Conservation (phyloP, 2,329 filamentous ascomycete species). For the Penicillium sp. region DNA sequence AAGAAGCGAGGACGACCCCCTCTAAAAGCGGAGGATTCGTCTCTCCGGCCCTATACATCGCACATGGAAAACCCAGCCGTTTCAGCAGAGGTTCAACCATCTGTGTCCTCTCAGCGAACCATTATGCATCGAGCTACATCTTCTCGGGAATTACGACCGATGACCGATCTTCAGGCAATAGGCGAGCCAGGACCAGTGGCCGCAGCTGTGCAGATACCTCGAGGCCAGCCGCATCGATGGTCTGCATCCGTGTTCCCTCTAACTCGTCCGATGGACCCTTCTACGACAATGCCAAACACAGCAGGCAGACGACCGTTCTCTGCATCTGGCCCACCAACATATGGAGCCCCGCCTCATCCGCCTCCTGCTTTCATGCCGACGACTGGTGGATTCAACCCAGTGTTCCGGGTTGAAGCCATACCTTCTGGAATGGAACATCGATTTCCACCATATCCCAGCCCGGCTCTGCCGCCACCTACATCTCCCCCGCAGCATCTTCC, state of each 20-base stretch:
- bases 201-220: slow-evolving; percentile 20
- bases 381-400: slow-evolving; percentile 26
- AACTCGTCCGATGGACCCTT: slow-evolving; percentile 26
- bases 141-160: slow-evolving; percentile 37
- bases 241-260: slow-evolving; percentile 29
- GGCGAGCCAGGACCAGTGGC: slow-evolving; percentile 15
- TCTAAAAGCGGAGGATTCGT: slow-evolving; percentile 41
- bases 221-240: slow-evolving; percentile 32
- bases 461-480: slow-evolving; percentile 27
- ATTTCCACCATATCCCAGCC: slow-evolving; percentile 27
- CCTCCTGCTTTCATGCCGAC: slow-evolving; percentile 26
- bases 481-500: slow-evolving; percentile 33
- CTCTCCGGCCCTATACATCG: slow-evolving; percentile 30
- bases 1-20: slow-evolving; percentile 46
- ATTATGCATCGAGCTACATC: slow-evolving; percentile 33
- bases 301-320: slow-evolving; percentile 32
- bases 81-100: slow-evolving; percentile 25
- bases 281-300: slow-evolving; percentile 22
- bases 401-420: slow-evolving; percentile 19
- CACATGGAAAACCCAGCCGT: slow-evolving; percentile 26
- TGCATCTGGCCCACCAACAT: slow-evolving; percentile 28
- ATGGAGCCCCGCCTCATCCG: slow-evolving; percentile 24
- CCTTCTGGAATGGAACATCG: slow-evolving; percentile 24
- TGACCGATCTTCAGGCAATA: slow-evolving; percentile 36
- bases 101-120: slow-evolving; percentile 21